Evolutionary conservation across 192 early-diverging fungal genomes (phyloP).

Genomic region (Rhizophlyctis rosea): DNA sequence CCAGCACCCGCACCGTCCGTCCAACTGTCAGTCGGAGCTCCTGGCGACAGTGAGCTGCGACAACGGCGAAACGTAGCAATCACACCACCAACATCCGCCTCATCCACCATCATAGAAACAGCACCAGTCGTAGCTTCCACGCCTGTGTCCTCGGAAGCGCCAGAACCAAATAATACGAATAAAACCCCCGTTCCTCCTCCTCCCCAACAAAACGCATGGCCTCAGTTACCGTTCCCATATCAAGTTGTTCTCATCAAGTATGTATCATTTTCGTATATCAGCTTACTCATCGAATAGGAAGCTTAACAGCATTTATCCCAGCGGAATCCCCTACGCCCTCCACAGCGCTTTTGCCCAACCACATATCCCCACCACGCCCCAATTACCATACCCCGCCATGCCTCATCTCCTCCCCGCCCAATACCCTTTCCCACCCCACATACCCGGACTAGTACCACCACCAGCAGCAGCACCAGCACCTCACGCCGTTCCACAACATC

Average conservation of each 20-base stretch:
- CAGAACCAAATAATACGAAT: too few relatives aligned
- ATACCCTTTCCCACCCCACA: too few relatives aligned
- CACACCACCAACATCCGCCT: too few relatives aligned
- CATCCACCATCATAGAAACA: too few relatives aligned
- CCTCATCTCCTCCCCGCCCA: background rate
- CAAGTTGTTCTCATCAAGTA: constrained; percentile 37
- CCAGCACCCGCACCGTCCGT: background rate
- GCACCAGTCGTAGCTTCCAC: too few relatives aligned
- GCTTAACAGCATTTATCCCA: background rate
- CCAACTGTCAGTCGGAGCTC: background rate
- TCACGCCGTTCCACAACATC: background rate
- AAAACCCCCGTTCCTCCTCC: background rate
- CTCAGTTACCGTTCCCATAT: constrained; percentile 4
- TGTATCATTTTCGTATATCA: background rate
- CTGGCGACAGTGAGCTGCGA: too few relatives aligned
- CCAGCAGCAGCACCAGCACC: constrained; percentile 4
- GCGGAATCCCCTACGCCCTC: constrained; percentile 34
- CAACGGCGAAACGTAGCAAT: background rate
- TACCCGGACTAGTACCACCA: background rate
- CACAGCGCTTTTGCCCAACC: constrained; percentile 7
- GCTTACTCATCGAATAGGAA: background rate
- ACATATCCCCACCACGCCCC: background rate
- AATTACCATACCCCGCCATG: background rate
- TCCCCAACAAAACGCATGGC: background rate
- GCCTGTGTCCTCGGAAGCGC: too few relatives aligned